Percentiles rank a stretch among this genome's conserved stretches.
These are phyloP conservation scores for Piromyces sp. DNA, from an alignment of 192 early-diverging fungal species.

Conservation along the genomic window DNA sequence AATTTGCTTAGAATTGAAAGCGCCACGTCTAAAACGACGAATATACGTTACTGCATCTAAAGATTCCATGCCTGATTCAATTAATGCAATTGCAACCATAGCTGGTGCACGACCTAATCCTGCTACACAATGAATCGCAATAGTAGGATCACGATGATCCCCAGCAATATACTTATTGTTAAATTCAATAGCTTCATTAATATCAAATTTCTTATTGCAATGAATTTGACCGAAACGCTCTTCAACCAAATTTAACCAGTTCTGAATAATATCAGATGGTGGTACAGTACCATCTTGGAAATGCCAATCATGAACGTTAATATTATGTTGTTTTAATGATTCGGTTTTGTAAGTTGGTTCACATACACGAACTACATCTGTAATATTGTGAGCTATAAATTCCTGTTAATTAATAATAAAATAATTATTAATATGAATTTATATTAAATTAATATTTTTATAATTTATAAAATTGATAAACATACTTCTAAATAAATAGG, in stretches of 20 bases:
- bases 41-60: constrained; percentile 60
- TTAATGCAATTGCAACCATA: constrained; percentile 59
- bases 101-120: constrained; percentile 45
- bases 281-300: constrained; percentile 24
- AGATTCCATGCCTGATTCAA: constrained; percentile 60
- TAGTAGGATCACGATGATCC: constrained; percentile 11
- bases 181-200: not conserved
- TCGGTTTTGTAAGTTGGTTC: constrained; percentile 60
- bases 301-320: constrained; percentile 34
- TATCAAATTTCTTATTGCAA: constrained; percentile 3
- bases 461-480: not conserved
- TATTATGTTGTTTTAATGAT: constrained; percentile 28
- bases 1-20: constrained; percentile 58
- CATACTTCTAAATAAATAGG: constrained; percentile 45
- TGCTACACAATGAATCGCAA: constrained; percentile 60
- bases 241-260: constrained; percentile 50
- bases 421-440: too few species aligned
- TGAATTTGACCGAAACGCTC: constrained; percentile 16
- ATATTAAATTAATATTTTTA: too few species aligned
- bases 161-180: not conserved
- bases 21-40: constrained; percentile 49
- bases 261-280: constrained; percentile 31
- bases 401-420: constrained; percentile 22
- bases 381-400: constrained; percentile 40
- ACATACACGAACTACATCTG: constrained; percentile 67